phyloP scores from a whole-genome alignment of 108 stramenopile species.

The Pseudonitzschia delicatissima region DNA sequence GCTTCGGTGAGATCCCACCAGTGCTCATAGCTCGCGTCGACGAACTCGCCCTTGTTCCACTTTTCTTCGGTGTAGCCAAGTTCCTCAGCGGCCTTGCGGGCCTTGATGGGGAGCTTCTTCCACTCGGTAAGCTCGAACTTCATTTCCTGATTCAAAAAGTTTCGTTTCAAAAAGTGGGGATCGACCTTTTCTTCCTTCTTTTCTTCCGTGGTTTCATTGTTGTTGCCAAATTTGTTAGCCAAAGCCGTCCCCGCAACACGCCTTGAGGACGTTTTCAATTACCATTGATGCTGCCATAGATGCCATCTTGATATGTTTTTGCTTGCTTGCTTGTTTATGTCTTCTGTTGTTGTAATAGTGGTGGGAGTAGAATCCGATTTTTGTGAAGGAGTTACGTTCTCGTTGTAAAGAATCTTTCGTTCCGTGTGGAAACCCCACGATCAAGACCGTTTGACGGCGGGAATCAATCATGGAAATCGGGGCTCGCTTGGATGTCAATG shows the following conservation, averaged over 20 bases:
- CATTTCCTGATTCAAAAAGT: slow-evolving; percentile 46
- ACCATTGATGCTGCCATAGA: background rate
- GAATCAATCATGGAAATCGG: no score
- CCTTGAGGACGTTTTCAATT: background rate
- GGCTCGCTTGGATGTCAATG: no score
- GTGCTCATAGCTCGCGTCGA: slow-evolving; percentile 31
- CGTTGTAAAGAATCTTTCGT: no score
- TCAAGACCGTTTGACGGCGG: no score
- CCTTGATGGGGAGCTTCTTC: slow-evolving; percentile 43
- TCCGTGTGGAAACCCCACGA: no score
- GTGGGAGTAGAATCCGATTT: no score
- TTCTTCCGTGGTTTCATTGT: background rate
- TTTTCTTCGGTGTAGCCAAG: slow-evolving; percentile 14
- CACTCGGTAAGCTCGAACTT: slow-evolving; percentile 53
- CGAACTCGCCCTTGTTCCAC: slow-evolving; percentile 3
- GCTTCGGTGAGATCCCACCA: slow-evolving; percentile 54
- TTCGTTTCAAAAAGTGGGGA: slow-evolving; percentile 2
- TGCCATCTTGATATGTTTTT: background rate
- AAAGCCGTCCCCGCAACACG: background rate
- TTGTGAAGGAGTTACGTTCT: no score
- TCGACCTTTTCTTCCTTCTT: background rate
- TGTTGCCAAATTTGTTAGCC: background rate
- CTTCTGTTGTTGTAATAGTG: no score
- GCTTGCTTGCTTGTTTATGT: no score
- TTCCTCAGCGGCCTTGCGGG: slow-evolving; percentile 41